phyloP scores from a whole-genome alignment of 176 grass and related monocot genomes.

The Carex kokanica region DNA sequence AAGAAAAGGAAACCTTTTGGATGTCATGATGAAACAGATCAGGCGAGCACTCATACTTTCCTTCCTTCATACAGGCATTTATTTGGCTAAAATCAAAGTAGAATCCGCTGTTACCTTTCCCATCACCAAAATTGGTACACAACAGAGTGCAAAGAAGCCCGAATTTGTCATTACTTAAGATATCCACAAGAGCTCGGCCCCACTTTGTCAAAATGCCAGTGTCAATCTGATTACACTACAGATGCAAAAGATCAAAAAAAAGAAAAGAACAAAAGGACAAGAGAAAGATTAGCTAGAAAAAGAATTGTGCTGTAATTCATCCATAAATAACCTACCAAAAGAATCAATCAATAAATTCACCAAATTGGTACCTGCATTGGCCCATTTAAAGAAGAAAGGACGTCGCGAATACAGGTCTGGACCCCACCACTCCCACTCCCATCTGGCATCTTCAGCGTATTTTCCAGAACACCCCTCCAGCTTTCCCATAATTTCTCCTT shows the following conservation, averaged over 20 bases:
- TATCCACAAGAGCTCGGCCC: constrained; percentile 36
- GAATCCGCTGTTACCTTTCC: constrained; percentile 17
- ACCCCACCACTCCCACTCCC: constrained; percentile 52
- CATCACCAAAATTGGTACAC: constrained; percentile 47
- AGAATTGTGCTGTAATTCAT: not conserved
- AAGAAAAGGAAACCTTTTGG: constrained; percentile 51
- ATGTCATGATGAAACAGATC: constrained; percentile 61
- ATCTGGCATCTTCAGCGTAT: constrained; percentile 37
- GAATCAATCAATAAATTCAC: not conserved
- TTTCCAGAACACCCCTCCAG: constrained; percentile 61
- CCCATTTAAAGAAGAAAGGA: constrained; percentile 26
- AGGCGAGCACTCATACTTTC: constrained; percentile 62
- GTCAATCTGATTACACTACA: constrained; percentile 15
- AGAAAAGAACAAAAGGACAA: not conserved
- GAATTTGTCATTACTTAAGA: constrained; percentile 73
- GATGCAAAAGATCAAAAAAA: not conserved
- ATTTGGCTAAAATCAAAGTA: constrained; percentile 62
- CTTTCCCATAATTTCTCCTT: constrained; percentile 36
- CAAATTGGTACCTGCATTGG: not conserved
- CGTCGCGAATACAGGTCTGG: constrained; percentile 53
- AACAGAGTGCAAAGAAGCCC: constrained; percentile 67
- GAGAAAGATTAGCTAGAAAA: not conserved
- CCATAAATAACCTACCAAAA: not conserved
- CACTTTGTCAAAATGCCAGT: constrained; percentile 6
- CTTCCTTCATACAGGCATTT: constrained; percentile 62